These are phyloP conservation scores for Echites panduratus DNA, from an alignment of 257 asterid genomes.

Conservation along the genomic window DNA sequence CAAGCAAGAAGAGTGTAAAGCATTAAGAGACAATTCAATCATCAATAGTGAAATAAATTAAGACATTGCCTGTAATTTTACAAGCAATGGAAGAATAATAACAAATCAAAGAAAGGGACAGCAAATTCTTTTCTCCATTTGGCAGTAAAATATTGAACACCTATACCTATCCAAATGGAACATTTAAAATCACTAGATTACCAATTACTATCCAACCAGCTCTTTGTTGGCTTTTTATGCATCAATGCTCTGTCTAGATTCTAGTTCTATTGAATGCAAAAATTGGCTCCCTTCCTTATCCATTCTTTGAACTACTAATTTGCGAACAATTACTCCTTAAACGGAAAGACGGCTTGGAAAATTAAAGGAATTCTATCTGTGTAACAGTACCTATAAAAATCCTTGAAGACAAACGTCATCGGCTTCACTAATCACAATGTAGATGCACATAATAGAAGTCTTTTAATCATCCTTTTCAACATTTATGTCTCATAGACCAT, in stretches of 20 bases:
- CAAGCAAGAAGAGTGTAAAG: slow-evolving; percentile 12
- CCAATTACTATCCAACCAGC: neutral
- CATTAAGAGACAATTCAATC: slow-evolving; percentile 15
- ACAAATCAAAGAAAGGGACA: neutral
- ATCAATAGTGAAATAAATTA: neutral
- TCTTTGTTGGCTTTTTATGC: neutral
- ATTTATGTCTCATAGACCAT: neutral
- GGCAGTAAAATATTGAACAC: neutral
- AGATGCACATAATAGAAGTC: neutral
- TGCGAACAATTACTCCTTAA: neutral
- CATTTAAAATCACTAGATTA: neutral
- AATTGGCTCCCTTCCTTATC: no score
- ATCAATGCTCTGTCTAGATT: neutral
- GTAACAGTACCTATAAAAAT: no score
- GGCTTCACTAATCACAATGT: neutral
- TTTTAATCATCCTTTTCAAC: neutral
- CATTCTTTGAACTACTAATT: no score
- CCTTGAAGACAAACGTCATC: no score
- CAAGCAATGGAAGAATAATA: neutral
- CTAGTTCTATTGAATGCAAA: neutral
- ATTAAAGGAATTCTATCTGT: no score
- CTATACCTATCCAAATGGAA: neutral
- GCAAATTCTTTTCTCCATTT: neutral
- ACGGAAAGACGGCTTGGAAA: neutral
- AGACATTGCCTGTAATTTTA: neutral